Percentiles rank a stretch among this genome's conserved stretches.
phyloP scores from a whole-genome alignment of 2,329 filamentous ascomycete species.

The Botrytis galanthina region DNA sequence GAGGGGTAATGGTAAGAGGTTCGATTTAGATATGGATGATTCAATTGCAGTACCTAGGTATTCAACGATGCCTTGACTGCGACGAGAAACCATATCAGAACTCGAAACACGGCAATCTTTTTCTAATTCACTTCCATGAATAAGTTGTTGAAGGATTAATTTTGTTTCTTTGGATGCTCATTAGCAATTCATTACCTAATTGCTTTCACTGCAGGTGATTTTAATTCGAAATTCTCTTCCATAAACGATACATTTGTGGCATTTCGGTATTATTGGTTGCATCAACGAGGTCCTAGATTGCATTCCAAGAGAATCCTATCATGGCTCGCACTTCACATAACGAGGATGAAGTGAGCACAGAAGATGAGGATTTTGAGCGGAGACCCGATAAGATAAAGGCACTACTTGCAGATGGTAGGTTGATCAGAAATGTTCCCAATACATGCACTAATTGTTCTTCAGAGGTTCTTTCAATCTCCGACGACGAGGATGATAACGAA shows the following conservation, averaged over 20 bases:
- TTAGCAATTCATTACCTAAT: not conserved
- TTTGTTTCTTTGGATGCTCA: not conserved
- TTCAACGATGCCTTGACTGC: not conserved
- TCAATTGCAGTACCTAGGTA: not conserved
- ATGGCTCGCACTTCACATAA: not conserved
- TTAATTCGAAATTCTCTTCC: too few species aligned
- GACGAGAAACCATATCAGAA: not conserved
- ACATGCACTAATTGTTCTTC: slow-evolving; percentile 20
- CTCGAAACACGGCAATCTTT: not conserved
- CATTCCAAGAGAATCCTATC: not conserved
- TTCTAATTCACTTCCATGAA: not conserved
- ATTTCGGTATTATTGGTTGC: not conserved
- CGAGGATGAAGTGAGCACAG: slow-evolving; percentile 1
- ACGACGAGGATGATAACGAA: slow-evolving; percentile 23
- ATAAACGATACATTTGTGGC: not conserved
- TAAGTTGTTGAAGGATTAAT: not conserved
- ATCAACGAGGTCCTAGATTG: not conserved
- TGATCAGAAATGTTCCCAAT: not conserved
- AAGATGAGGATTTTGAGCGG: not conserved
- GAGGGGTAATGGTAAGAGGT: not conserved
- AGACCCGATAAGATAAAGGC: slow-evolving; percentile 2
- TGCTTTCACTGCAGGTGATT: not conserved
- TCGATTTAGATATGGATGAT: not conserved
- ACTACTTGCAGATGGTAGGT: not conserved
- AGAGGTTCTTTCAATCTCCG: slow-evolving; percentile 29